Conservation (phyloP, 495 filamentous ascomycete genomes). For the Lasiosphaeria hispida region DNA sequence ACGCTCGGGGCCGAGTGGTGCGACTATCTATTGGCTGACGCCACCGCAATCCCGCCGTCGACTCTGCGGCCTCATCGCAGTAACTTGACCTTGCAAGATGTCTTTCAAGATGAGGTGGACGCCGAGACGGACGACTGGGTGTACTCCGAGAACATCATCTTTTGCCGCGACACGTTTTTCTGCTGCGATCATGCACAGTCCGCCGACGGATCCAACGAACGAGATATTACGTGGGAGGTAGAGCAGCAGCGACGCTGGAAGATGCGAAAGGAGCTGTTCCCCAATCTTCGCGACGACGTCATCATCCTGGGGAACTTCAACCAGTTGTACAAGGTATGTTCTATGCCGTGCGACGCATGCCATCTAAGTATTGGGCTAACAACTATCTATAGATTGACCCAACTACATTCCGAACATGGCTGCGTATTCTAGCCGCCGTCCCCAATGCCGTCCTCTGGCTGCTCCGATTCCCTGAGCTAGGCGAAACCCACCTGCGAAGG, state of each 20-base stretch:
- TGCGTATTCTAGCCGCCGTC: constrained; percentile 83
- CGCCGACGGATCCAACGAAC: constrained; percentile 70
- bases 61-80: constrained; percentile 76
- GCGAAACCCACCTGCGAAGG: constrained; percentile 77
- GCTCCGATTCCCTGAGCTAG: constrained; percentile 91
- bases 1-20: constrained; percentile 98
- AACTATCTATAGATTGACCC: constrained; percentile 77
- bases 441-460: constrained; percentile 94
- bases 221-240: constrained; percentile 71
- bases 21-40: constrained; percentile 92
- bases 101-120: constrained; percentile 65
- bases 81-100: constrained; percentile 71
- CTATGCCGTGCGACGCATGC: not conserved
- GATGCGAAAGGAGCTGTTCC: constrained; percentile 96
- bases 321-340: constrained; percentile 92
- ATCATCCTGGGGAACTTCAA: constrained; percentile 99
- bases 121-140: constrained; percentile 74
- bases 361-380: not conserved
- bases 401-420: constrained; percentile 93
- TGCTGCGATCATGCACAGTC: constrained; percentile 97
- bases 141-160: constrained; percentile 96
- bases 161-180: constrained; percentile 94
- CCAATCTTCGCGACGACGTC: constrained; percentile 72
- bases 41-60: constrained; percentile 76
- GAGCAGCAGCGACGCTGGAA: constrained; percentile 82